A percentile compares a stretch with the other conserved stretches of the same genome.
Evolutionary conservation across 2,329 filamentous ascomycete genomes (phyloP).

Genomic region (Xylaria sp.): DNA sequence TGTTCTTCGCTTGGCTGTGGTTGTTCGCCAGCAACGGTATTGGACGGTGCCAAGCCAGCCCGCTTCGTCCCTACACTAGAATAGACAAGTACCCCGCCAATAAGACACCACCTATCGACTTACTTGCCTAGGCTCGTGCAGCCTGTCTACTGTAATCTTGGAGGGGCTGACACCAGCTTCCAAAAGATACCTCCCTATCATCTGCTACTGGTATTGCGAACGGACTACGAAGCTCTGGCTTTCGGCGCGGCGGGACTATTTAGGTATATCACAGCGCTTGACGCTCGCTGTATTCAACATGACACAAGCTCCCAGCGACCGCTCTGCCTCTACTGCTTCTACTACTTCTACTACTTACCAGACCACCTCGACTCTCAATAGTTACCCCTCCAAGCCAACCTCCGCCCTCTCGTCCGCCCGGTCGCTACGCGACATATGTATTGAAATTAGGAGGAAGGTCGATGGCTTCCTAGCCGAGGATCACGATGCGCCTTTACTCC

Average conservation of each 20-base stretch:
- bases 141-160: neutral
- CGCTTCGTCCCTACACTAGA: neutral
- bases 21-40: neutral
- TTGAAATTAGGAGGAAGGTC: slow-evolving; percentile 62
- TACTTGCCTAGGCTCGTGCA: neutral
- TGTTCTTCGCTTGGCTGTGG: neutral
- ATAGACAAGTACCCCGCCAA: slow-evolving; percentile 19
- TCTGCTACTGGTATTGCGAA: slow-evolving; percentile 2
- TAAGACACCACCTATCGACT: neutral
- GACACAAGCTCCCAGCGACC: slow-evolving; percentile 20
- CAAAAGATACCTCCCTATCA: neutral
- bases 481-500: slow-evolving; percentile 60
- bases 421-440: slow-evolving; percentile 29
- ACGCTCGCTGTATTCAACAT: slow-evolving; percentile 17
- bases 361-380: slow-evolving; percentile 13
- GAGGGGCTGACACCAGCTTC: neutral
- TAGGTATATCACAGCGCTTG: slow-evolving; percentile 1
- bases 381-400: slow-evolving; percentile 18
- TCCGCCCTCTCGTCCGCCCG: slow-evolving; percentile 16
- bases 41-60: neutral
- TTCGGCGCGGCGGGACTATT: neutral
- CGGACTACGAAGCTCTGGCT: neutral
- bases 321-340: slow-evolving; percentile 12
- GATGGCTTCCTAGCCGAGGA: slow-evolving; percentile 63
- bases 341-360: slow-evolving; percentile 9